Evolutionary conservation across 2,329 filamentous ascomycete genomes (phyloP).

Genomic region (Pestalotiopsis sp.): DNA sequence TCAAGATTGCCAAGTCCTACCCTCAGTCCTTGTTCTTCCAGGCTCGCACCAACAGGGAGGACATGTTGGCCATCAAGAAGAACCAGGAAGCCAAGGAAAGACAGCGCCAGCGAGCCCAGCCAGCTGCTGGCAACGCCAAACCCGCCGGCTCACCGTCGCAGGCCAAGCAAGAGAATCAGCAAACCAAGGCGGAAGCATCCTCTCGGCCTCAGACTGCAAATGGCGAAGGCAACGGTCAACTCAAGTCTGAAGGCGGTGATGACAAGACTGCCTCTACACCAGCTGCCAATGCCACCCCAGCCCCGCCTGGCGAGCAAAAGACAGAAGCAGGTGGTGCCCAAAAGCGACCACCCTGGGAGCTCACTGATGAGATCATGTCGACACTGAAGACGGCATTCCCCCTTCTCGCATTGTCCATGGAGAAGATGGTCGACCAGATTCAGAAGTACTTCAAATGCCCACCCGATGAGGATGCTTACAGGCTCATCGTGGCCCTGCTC

Average conservation of each 20-base stretch:
- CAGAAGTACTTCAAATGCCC: constrained; percentile 99
- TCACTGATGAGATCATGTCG: constrained; percentile 93
- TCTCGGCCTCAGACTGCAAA: constrained; percentile 56
- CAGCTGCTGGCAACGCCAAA: constrained; percentile 46
- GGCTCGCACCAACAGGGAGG: constrained; percentile 88
- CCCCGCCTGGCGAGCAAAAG: constrained; percentile 26
- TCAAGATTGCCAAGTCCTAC: constrained; percentile 94
- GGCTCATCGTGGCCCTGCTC: constrained; percentile 93
- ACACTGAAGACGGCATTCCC: constrained; percentile 97
- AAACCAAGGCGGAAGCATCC: constrained; percentile 39
- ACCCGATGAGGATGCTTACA: constrained; percentile 95
- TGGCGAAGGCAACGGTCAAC: constrained; percentile 41
- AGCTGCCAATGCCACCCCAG: constrained; percentile 20
- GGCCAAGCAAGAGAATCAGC: constrained; percentile 56
- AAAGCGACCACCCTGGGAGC: constrained; percentile 90
- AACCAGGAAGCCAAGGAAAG: constrained; percentile 77
- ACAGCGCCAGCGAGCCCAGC: constrained; percentile 52
- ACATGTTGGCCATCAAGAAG: constrained; percentile 92
- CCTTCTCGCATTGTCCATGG: constrained; percentile 93
- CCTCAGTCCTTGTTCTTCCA: constrained; percentile 97
- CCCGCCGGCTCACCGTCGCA: constrained; percentile 49
- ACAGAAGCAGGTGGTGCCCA: constrained; percentile 37
- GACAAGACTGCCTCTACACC: constrained; percentile 26
- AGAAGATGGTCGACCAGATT: constrained; percentile 99
- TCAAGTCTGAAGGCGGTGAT: constrained; percentile 49